Percentiles rank a stretch among this genome's conserved stretches.
Conservation (phyloP, 805 yeast genomes). For the Wickerhamiella parazyma region DNA sequence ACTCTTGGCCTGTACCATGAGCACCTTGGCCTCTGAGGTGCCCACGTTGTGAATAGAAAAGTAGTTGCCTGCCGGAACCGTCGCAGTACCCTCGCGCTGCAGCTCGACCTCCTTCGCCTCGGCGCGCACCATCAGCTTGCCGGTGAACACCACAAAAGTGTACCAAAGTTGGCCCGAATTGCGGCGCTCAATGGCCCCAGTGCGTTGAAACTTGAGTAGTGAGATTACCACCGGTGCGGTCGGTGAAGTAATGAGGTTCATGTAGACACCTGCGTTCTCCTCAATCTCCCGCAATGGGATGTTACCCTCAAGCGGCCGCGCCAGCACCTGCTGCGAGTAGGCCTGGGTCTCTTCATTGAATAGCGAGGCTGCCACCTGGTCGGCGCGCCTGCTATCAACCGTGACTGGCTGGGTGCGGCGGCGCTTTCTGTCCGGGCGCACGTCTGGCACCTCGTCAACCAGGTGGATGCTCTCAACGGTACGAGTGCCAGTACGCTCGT, state of each 20-base stretch:
- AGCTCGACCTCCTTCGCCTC: slow-evolving; percentile 12
- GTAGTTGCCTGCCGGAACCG: slow-evolving; percentile 17
- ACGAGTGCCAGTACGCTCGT: slow-evolving; percentile 1
- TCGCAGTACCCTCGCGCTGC: slow-evolving; percentile 15
- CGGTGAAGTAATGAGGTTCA: not conserved
- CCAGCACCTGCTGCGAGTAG: not conserved
- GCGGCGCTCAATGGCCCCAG: slow-evolving; percentile 10
- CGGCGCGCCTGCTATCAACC: not conserved
- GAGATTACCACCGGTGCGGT: not conserved
- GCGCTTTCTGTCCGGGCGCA: slow-evolving; percentile 9
- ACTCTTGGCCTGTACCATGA: slow-evolving; percentile 5
- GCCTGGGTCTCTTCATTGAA: not conserved
- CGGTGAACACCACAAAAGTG: slow-evolving; percentile 16
- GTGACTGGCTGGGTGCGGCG: slow-evolving; percentile 9
- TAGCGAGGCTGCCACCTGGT: not conserved
- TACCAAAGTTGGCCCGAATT: slow-evolving; percentile 13
- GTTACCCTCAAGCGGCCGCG: not conserved
- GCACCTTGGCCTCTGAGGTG: not conserved
- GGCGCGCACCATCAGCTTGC: slow-evolving; percentile 12
- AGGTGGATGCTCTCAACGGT: slow-evolving; percentile 16
- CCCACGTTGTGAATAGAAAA: slow-evolving; percentile 13
- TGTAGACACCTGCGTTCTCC: slow-evolving; percentile 11
- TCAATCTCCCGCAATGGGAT: slow-evolving; percentile 6
- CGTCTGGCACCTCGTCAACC: slow-evolving; percentile 13
- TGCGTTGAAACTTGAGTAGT: not conserved